These are phyloP conservation scores for Lanzia echinophila DNA, from an alignment of 2,329 filamentous ascomycete genomes.

Conservation along the genomic window DNA sequence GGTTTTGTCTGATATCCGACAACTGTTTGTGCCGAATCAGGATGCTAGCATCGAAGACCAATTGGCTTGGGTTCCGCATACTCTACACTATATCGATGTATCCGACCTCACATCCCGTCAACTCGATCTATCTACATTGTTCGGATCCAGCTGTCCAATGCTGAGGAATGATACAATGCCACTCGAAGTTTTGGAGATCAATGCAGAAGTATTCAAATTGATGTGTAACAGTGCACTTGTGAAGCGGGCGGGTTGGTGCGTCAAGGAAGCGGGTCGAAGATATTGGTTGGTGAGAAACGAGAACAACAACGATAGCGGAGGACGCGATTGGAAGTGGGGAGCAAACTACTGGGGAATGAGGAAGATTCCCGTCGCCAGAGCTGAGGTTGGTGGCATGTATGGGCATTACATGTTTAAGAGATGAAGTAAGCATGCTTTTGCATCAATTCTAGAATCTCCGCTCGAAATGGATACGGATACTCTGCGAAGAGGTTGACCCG, in stretches of 20 bases:
- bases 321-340: conserved; percentile 73
- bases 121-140: conserved; percentile 50
- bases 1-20: conserved; percentile 51
- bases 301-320: conserved; percentile 28
- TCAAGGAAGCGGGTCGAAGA: conserved; percentile 59
- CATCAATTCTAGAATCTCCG: background rate
- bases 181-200: conserved; percentile 69
- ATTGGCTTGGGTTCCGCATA: conserved; percentile 46
- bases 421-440: background rate
- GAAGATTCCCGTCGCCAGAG: conserved; percentile 51
- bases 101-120: conserved; percentile 59
- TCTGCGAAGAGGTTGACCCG: too few species aligned
- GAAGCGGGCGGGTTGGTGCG: conserved; percentile 54
- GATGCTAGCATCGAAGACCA: conserved; percentile 30
- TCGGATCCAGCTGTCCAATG: conserved; percentile 46
- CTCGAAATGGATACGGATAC: too few species aligned
- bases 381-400: conserved; percentile 52
- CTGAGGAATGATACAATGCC: conserved; percentile 56
- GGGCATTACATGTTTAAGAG: conserved; percentile 53
- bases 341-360: conserved; percentile 80
- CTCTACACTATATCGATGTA: conserved; percentile 69
- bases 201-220: conserved; percentile 61
- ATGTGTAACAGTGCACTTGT: conserved; percentile 43
- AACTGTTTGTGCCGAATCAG: conserved; percentile 23
- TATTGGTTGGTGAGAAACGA: conserved; percentile 56